A percentile compares a stretch with the other conserved stretches of the same genome.
Conservation (phyloP, 148 eudicot genomes). For the Agrostemma githago region DNA sequence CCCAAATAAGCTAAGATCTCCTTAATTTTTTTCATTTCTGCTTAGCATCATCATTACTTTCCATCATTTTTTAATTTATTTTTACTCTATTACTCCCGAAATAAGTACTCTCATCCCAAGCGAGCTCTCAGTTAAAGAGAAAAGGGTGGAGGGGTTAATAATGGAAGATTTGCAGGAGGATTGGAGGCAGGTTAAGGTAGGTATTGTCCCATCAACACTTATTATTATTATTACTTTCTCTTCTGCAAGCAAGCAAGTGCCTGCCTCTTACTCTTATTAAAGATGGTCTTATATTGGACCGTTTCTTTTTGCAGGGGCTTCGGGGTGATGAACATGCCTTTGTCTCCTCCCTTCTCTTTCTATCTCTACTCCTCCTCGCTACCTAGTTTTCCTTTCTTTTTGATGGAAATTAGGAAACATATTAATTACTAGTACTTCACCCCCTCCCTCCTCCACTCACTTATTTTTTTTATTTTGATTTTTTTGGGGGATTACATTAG, state of each 20-base stretch:
- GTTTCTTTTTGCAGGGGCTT: conserved; percentile 44
- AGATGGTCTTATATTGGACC: conserved; percentile 40
- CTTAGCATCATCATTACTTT: no score
- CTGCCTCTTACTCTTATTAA: conserved; percentile 5
- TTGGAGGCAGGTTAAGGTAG: conserved; percentile 1
- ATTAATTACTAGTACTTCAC: no score
- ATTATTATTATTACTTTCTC: neutral
- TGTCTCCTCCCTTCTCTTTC: conserved; percentile 46
- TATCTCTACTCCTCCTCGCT: neutral
- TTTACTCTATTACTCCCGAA: no score
- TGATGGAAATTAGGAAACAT: conserved; percentile 45
- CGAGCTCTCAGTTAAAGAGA: no score
- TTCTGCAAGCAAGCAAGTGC: neutral
- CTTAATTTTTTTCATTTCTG: no score
- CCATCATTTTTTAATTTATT: no score
- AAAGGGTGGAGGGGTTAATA: no score
- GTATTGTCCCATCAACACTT: conserved; percentile 7
- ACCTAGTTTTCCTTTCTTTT: conserved; percentile 13
- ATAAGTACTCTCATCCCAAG: no score
- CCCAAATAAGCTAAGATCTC: no score
- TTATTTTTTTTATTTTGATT: neutral
- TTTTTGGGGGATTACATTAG: neutral
- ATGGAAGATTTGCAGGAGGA: conserved; percentile 2
- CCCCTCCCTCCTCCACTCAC: neutral
- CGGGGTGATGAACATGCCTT: conserved; percentile 47